Conservation (phyloP, 2,329 filamentous ascomycete genomes). For the Beauveria sp. region DNA sequence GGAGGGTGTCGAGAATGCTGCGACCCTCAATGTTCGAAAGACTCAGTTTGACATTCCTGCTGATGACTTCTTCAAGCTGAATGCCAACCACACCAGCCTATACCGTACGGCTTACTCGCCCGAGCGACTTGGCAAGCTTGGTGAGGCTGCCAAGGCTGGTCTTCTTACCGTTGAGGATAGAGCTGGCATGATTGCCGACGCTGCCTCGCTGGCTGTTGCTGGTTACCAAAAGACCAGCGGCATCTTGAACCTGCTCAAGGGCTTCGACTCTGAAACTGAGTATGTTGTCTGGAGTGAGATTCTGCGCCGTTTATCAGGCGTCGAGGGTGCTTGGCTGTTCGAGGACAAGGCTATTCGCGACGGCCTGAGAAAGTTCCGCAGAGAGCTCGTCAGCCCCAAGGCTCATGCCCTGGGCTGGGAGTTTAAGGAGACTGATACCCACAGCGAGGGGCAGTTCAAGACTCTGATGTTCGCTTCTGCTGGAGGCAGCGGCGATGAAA, state of each 20-base stretch:
- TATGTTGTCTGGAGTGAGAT: conserved; percentile 97
- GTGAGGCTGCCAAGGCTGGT: conserved; percentile 64
- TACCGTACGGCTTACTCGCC: conserved; percentile 86
- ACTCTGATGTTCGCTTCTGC: conserved; percentile 79
- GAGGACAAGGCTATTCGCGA: conserved; percentile 67
- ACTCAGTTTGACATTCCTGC: conserved; percentile 68
- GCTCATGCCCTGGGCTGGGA: conserved; percentile 84
- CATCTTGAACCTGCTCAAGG: conserved; percentile 74
- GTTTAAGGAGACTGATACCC: conserved; percentile 76
- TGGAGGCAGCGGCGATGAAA: conserved; percentile 71
- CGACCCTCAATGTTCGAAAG: conserved; percentile 47
- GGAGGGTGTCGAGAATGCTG: conserved; percentile 62
- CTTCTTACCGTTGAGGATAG: conserved; percentile 82
- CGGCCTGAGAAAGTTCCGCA: conserved; percentile 76
- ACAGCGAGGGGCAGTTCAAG: conserved; percentile 93
- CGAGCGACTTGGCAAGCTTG: conserved; percentile 78
- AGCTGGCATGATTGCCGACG: conserved; percentile 90
- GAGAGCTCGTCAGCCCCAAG: conserved; percentile 67
- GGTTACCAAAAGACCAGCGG: conserved; percentile 93
- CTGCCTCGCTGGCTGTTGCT: conserved; percentile 78
- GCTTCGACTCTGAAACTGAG: conserved; percentile 74
- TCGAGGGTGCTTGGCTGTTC: conserved; percentile 74
- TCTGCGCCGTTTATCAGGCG: conserved; percentile 64
- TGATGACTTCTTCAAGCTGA: conserved; percentile 90
- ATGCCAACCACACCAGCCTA: conserved; percentile 87